A percentile compares a stretch with the other conserved stretches of the same genome.
Conservation (phyloP, 306 rosid species). For the Fragaria ananassa region DNA sequence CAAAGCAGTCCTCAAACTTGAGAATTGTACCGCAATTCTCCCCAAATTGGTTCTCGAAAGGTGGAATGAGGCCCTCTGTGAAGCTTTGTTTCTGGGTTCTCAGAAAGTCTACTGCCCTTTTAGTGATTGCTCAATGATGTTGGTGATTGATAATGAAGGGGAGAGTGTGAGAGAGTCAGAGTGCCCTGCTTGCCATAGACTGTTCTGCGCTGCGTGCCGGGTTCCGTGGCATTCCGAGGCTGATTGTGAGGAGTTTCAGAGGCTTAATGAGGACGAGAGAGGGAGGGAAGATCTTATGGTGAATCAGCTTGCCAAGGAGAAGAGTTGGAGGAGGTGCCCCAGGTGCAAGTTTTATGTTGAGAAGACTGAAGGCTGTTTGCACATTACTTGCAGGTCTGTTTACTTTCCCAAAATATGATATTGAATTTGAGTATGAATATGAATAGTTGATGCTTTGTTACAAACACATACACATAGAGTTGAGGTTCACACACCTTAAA, state of each 20-base stretch:
- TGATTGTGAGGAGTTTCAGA: conserved; percentile 41
- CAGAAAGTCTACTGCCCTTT: conserved; percentile 44
- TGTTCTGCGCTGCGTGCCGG: conserved; percentile 50
- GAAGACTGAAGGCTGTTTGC: conserved; percentile 40
- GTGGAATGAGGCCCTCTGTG: conserved; percentile 43
- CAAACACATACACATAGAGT: not conserved
- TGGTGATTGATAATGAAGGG: conserved; percentile 25
- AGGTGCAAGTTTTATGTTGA: conserved; percentile 37
- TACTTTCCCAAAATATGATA: not conserved
- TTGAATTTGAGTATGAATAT: not conserved
- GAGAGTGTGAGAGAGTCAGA: conserved; percentile 25
- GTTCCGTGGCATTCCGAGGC: conserved; percentile 57
- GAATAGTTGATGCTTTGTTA: not conserved
- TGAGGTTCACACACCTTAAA: not conserved
- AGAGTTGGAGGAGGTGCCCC: conserved; percentile 54
- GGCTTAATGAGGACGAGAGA: conserved; percentile 29
- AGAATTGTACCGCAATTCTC: conserved; percentile 31
- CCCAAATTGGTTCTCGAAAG: conserved; percentile 34
- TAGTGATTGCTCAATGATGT: conserved; percentile 43
- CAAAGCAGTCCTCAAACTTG: conserved; percentile 21
- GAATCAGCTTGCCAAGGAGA: conserved; percentile 31
- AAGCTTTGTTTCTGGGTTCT: conserved; percentile 7
- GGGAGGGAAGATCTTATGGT: conserved; percentile 45
- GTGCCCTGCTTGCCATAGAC: conserved; percentile 57
- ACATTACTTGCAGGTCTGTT: conserved; percentile 53